Evolutionary conservation across 768 basidiomycete genomes (phyloP).

Genomic region (Leccinum aurantiacum): DNA sequence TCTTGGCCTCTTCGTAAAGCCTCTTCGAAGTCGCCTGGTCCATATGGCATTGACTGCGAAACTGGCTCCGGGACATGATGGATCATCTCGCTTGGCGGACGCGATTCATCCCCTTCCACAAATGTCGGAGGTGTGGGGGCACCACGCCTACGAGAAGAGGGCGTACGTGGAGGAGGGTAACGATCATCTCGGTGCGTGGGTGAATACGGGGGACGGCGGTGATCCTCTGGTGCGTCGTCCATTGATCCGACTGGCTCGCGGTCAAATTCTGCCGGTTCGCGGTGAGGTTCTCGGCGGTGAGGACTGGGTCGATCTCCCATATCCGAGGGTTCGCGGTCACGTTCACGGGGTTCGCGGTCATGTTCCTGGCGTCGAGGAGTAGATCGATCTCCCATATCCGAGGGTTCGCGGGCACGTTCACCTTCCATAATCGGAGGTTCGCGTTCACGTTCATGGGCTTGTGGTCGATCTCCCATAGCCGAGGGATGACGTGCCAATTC

Average conservation of each 20-base stretch:
- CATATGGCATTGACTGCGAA: slow-evolving; percentile 15
- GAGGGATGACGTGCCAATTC: background rate
- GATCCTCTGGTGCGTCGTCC: background rate
- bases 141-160: slow-evolving; percentile 21
- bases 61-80: slow-evolving; percentile 28
- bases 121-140: slow-evolving; percentile 12
- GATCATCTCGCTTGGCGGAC: slow-evolving; percentile 27
- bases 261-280: background rate
- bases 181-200: slow-evolving; percentile 4
- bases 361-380: background rate
- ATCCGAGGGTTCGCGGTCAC: background rate
- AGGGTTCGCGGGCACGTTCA: background rate
- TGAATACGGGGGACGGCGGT: slow-evolving; percentile 14
- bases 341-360: background rate
- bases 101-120: slow-evolving; percentile 20
- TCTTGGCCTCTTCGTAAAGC: slow-evolving; percentile 48
- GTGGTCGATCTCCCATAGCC: background rate
- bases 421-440: background rate
- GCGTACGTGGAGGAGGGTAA: slow-evolving; percentile 12
- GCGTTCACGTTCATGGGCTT: background rate
- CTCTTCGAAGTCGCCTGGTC: slow-evolving; percentile 41
- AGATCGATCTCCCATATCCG: background rate
- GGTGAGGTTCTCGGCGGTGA: background rate
- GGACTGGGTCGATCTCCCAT: slow-evolving; percentile 1
- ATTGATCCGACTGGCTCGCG: background rate